Evolutionary conservation across 2,329 filamentous ascomycete genomes (phyloP).

Genomic region (Talaromyces sp.): DNA sequence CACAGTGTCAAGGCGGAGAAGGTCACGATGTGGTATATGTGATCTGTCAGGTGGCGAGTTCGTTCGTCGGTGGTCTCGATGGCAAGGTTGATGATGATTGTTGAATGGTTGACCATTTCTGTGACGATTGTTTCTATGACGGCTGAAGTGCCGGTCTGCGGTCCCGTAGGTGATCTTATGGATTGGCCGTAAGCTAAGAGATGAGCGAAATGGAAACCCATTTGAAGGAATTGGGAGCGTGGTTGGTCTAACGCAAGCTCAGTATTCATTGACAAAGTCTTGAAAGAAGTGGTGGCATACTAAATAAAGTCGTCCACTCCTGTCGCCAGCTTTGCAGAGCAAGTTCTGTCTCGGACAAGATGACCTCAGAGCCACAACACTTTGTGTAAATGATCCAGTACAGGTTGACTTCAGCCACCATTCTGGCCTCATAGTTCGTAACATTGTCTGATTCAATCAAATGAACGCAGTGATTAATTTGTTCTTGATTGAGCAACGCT

Average conservation of each 20-base stretch:
- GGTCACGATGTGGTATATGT: conserved; percentile 46
- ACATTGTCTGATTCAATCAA: conserved; percentile 35
- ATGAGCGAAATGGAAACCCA: conserved; percentile 45
- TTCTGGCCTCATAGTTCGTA: conserved; percentile 44
- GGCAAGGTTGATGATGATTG: conserved; percentile 37
- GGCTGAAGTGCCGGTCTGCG: not conserved
- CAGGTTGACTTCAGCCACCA: conserved; percentile 43
- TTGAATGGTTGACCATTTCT: conserved; percentile 41
- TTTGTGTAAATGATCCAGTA: conserved; percentile 45
- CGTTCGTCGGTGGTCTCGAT: conserved; percentile 43
- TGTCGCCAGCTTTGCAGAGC: conserved; percentile 35
- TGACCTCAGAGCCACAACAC: conserved; percentile 25
- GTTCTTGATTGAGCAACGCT: conserved; percentile 33
- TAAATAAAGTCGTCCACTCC: conserved; percentile 38
- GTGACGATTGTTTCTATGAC: conserved; percentile 33
- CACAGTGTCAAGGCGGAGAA: conserved; percentile 31
- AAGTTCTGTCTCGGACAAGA: conserved; percentile 31
- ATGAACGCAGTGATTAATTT: conserved; percentile 36
- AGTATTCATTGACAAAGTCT: not conserved
- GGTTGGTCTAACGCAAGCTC: conserved; percentile 32
- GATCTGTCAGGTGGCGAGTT: conserved; percentile 43
- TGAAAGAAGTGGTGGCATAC: conserved; percentile 19
- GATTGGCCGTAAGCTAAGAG: conserved; percentile 40
- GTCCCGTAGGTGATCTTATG: conserved; percentile 26
- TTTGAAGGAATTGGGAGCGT: conserved; percentile 42